phyloP scores from a whole-genome alignment of 2,329 filamentous ascomycete genomes.

The Aspergillus brunneoviolaceus region DNA sequence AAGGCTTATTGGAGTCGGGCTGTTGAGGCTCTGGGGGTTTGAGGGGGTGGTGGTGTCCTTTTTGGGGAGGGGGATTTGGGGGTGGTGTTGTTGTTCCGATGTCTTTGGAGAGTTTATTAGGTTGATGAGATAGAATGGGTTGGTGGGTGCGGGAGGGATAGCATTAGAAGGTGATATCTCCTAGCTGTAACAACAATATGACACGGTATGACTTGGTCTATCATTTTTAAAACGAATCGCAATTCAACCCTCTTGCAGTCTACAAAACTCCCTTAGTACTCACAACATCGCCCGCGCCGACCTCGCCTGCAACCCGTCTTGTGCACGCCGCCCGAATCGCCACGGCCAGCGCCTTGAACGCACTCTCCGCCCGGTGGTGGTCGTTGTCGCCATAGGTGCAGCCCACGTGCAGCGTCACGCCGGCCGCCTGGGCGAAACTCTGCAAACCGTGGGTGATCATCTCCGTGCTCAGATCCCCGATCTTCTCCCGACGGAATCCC shows the following conservation, averaged over 20 bases:
- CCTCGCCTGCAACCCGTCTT: constrained; percentile 70
- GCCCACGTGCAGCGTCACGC: constrained; percentile 93
- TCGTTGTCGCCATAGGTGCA: constrained; percentile 89
- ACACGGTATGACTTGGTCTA: background rate
- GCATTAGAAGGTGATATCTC: too few relatives aligned
- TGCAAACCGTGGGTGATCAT: constrained; percentile 97
- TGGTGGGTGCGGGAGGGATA: too few relatives aligned
- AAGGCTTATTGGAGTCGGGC: constrained; percentile 53
- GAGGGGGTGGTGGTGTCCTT: background rate
- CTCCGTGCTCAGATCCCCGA: constrained; percentile 88
- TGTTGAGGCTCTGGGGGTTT: constrained; percentile 39
- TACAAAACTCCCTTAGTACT: constrained; percentile 92
- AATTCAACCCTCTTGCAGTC: background rate
- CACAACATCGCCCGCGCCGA: constrained; percentile 86
- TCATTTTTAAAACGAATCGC: background rate
- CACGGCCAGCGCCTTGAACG: constrained; percentile 93
- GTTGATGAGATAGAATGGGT: too few relatives aligned
- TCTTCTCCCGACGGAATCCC: constrained; percentile 84
- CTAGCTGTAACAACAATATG: background rate
- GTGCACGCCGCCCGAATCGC: constrained; percentile 76
- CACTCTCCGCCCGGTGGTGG: constrained; percentile 93
- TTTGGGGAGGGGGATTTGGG: background rate
- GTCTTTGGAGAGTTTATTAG: too few relatives aligned
- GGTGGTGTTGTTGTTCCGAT: too few relatives aligned
- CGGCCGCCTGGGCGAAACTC: constrained; percentile 87